Evolutionary conservation across 352 stramenopile species (phyloP).

Genomic region (Pythium sp.): DNA sequence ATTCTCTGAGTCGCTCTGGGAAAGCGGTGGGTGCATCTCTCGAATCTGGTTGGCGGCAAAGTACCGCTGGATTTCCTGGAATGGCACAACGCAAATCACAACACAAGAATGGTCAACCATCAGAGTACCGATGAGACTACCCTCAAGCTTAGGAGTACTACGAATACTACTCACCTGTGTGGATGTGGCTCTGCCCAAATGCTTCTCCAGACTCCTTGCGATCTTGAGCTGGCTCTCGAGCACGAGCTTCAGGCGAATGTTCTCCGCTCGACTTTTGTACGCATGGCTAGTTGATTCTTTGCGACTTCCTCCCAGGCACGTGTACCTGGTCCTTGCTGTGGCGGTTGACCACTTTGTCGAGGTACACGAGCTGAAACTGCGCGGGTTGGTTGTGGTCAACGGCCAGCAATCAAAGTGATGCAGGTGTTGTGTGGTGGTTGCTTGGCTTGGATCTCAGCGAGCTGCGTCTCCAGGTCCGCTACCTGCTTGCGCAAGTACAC

Average conservation of each 20-base stretch:
- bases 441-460: slow-evolving; percentile 9
- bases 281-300: slow-evolving; percentile 1
- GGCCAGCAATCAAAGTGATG: no score
- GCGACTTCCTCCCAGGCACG: slow-evolving; percentile 10
- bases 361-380: neutral
- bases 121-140: neutral
- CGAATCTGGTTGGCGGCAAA: slow-evolving; percentile 1
- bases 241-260: slow-evolving; percentile 45
- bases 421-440: neutral
- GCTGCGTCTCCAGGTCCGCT: slow-evolving; percentile 28
- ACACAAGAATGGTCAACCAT: neutral
- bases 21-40: neutral
- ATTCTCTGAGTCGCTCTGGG: neutral
- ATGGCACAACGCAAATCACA: neutral
- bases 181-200: neutral
- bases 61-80: neutral
- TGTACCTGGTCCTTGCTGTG: neutral
- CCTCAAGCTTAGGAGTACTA: neutral
- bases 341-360: neutral
- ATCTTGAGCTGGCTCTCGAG: slow-evolving; percentile 48
- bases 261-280: slow-evolving; percentile 35
- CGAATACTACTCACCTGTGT: neutral
- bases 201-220: slow-evolving; percentile 34
- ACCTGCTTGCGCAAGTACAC: slow-evolving; percentile 30
- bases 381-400: neutral